These are phyloP conservation scores for Candida gigantensis DNA, from an alignment of 1,139 yeast species.

Conservation along the genomic window DNA sequence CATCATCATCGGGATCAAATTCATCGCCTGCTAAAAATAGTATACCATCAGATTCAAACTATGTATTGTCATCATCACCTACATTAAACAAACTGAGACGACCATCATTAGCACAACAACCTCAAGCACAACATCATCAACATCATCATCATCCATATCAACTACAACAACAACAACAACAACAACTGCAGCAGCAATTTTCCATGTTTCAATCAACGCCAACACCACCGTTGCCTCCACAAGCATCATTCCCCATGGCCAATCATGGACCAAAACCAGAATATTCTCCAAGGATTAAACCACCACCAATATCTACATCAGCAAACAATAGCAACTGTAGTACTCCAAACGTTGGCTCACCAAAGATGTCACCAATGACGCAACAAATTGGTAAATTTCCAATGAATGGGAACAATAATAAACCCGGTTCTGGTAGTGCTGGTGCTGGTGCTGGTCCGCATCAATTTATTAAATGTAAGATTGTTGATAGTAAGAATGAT, in stretches of 20 bases:
- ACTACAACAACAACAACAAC: constrained; percentile 2
- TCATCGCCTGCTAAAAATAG: background rate
- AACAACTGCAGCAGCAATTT: background rate
- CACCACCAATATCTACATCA: constrained; percentile 4
- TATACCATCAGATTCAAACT: background rate
- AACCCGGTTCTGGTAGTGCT: background rate
- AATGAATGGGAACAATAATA: background rate
- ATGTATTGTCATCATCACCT: constrained; percentile 3
- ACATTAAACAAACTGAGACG: constrained; percentile 4
- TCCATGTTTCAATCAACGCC: background rate
- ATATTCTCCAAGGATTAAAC: constrained; percentile 7
- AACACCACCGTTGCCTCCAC: constrained; percentile 5
- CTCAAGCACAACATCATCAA: background rate
- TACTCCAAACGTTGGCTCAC: too few relatives aligned
- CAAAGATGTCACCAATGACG: constrained; percentile 12
- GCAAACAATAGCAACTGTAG: background rate
- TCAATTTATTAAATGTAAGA: constrained; percentile 28
- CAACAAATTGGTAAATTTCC: background rate
- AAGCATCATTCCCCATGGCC: constrained; percentile 4
- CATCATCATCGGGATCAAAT: background rate
- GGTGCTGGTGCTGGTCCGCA: constrained; percentile 10
- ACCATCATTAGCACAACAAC: background rate
- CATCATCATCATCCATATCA: background rate
- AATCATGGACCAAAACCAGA: constrained; percentile 7
- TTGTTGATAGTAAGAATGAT: constrained; percentile 30